Evolutionary conservation across 495 filamentous ascomycete species (phyloP).

Genomic region (Tuber microsphaerosporum): DNA sequence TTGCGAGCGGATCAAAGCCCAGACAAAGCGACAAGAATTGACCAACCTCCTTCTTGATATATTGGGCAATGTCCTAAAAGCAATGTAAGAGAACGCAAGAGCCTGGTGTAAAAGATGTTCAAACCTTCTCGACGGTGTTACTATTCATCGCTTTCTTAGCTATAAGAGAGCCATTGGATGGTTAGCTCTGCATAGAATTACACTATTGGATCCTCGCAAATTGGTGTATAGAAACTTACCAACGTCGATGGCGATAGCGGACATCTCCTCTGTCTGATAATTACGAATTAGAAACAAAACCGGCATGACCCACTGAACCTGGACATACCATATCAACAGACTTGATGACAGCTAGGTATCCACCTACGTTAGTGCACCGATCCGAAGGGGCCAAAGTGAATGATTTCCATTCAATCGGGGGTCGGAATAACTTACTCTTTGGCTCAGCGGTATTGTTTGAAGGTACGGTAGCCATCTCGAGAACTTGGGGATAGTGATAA

Average conservation of each 20-base stretch:
- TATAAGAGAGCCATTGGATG: constrained; percentile 44
- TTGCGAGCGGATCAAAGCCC: background rate
- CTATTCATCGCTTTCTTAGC: constrained; percentile 91
- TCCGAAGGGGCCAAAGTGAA: constrained; percentile 44
- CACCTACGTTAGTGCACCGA: constrained; percentile 79
- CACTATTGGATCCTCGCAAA: background rate
- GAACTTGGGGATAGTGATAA: constrained; percentile 6
- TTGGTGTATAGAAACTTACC: constrained; percentile 53
- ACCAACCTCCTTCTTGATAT: constrained; percentile 89
- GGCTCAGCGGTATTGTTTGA: constrained; percentile 5
- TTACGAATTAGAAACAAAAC: background rate
- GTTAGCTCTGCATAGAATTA: background rate
- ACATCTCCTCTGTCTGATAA: constrained; percentile 86
- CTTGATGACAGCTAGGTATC: constrained; percentile 82
- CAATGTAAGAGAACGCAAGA: constrained; percentile 2
- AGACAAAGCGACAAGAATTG: constrained; percentile 1
- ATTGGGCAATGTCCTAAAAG: constrained; percentile 81
- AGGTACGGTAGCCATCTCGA: constrained; percentile 18
- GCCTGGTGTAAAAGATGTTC: constrained; percentile 29
- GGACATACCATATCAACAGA: constrained; percentile 88
- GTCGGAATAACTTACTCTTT: constrained; percentile 26
- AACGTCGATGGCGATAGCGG: constrained; percentile 84
- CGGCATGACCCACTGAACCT: constrained; percentile 1
- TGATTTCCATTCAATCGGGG: constrained; percentile 7
- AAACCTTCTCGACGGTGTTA: constrained; percentile 86